Evolutionary conservation across 2,329 filamentous ascomycete genomes (phyloP), one percentile per base, ranked within the genome.

Genomic region (Penicillium olsonii): DNA sequence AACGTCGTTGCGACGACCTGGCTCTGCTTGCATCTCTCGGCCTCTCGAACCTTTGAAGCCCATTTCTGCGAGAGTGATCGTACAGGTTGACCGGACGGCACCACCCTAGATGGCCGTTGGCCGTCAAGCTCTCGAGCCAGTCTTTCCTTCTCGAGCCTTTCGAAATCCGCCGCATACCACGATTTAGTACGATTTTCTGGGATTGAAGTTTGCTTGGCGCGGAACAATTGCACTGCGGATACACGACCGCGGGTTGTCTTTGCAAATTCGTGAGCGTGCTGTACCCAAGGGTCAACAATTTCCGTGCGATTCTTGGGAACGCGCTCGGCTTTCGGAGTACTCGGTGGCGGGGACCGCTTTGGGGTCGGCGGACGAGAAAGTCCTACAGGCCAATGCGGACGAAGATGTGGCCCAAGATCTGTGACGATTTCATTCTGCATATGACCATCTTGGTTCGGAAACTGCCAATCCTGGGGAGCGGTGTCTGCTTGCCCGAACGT

Each of bases 31-130:
- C 56, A 42, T 9, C 55, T 41, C 65, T 68, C 66, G 3, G 67
- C 68, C 29, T 55, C 51, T 6, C 63, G 48, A 10, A 76, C 55
- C 26, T 60, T 62, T 14, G 56, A 47, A 35, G 71, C 57, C 74
- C 73, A 76, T 20, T 66, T 62, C 5, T 48, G 40, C 7, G 69
- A 51, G 18, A 76, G 63, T 11, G 64, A 63, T 5, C 66, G 66
- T 33, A 73, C 68, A 52, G 66, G 57, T n/a, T 63, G 61, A 31
- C 67, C 64, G 50, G 62, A 43, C 37, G 55, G 64, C 6, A 43
- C 45, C 10, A 65, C 54, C 22, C 61, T 59, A n/a, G 42, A 37
- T 15, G 59, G 56, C 9, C 56, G 52, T 17, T 50, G 45, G 10
- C 38, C 48, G 9, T 52, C 56, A 12, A 33, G 49, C 37, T 65